These are phyloP conservation scores for Madurella fahalii DNA, from an alignment of 2,329 filamentous ascomycete genomes.

Conservation along the genomic window DNA sequence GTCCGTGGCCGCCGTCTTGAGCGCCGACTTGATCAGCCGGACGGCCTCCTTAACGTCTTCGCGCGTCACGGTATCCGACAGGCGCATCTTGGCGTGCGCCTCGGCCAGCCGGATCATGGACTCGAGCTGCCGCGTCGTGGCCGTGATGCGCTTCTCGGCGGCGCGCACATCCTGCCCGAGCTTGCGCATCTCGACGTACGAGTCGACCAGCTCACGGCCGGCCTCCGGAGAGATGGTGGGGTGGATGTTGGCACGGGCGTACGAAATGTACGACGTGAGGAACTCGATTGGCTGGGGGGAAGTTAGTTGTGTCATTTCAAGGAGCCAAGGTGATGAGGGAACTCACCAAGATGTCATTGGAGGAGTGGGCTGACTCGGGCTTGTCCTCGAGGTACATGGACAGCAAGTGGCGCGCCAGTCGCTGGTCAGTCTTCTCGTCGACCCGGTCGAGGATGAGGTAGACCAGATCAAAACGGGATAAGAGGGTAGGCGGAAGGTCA, in stretches of 20 bases:
- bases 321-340: neutral
- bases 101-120: constrained; percentile 97
- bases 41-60: constrained; percentile 87
- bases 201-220: constrained; percentile 74
- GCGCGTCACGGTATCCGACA: constrained; percentile 69
- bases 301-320: neutral
- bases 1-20: constrained; percentile 98
- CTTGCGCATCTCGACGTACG: constrained; percentile 93
- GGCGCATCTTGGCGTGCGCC: constrained; percentile 96
- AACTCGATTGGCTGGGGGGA: constrained; percentile 76
- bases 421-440: constrained; percentile 83
- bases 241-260: constrained; percentile 81
- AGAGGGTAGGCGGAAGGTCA: constrained; percentile 87
- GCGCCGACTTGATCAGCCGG: constrained; percentile 83
- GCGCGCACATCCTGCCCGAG: constrained; percentile 83
- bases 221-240: constrained; percentile 77
- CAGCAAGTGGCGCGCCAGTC: constrained; percentile 85
- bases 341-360: constrained; percentile 75
- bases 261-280: constrained; percentile 94
- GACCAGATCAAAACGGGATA: constrained; percentile 94
- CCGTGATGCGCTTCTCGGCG: constrained; percentile 92
- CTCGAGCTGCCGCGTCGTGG: constrained; percentile 93
- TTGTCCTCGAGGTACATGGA: constrained; percentile 96
- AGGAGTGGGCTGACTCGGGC: constrained; percentile 74
- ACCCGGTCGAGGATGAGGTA: constrained; percentile 94